phyloP scores from a whole-genome alignment of 495 filamentous ascomycete genomes.

The Penicillium robsamsonii region DNA sequence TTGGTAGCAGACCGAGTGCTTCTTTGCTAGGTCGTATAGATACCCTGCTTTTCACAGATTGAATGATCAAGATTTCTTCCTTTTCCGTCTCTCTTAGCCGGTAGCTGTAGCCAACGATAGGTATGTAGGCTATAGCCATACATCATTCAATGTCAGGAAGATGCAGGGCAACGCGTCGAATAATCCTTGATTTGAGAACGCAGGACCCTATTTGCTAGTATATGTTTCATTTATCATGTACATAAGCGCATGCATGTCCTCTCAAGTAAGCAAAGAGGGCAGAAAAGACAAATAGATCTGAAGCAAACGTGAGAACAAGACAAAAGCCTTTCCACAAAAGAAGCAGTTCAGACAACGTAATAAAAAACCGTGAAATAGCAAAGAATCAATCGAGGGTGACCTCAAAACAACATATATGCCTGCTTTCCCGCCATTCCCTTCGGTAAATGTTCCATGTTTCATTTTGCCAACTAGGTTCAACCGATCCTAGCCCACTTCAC shows the following conservation, averaged over 20 bases:
- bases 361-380: background rate
- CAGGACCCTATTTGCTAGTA: conserved; percentile 2
- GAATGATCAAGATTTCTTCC: no score
- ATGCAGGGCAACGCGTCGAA: background rate
- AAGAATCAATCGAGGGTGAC: conserved; percentile 1
- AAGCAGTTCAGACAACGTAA: background rate
- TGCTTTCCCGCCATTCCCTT: background rate
- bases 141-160: background rate
- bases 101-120: no score
- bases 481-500: background rate
- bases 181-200: background rate
- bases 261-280: background rate
- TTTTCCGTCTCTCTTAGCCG: no score
- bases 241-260: conserved; percentile 1
- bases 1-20: no score
- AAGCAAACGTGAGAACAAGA: background rate
- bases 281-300: background rate
- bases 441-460: background rate
- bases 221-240: conserved; percentile 13
- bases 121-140: background rate
- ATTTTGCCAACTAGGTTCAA: background rate
- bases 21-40: no score
- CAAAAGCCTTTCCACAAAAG: background rate
- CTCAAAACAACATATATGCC: conserved; percentile 4
- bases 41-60: no score